A percentile compares a stretch with the other conserved stretches of the same genome.
Evolutionary conservation across 2,329 filamentous ascomycete genomes (phyloP).

Genomic region (Calonectria henricotiae): DNA sequence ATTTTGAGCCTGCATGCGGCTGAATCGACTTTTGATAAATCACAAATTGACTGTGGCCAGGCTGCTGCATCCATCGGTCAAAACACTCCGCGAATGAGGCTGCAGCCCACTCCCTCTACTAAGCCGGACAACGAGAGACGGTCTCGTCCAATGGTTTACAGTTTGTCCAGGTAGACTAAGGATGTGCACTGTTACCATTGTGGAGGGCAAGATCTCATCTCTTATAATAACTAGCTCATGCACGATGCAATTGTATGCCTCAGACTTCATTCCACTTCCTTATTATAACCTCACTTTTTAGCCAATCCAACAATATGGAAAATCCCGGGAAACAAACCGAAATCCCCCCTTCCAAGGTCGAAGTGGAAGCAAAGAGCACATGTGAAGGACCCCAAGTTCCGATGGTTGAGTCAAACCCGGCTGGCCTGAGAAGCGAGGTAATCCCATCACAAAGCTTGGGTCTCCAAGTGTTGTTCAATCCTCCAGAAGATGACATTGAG

Average conservation of each 20-base stretch:
- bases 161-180: not conserved
- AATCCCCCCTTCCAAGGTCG: not conserved
- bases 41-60: not conserved
- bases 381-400: not conserved
- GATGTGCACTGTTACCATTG: not conserved
- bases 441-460: conserved; percentile 25
- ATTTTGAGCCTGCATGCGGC: not conserved
- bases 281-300: not conserved
- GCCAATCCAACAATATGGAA: not conserved
- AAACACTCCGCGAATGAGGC: conserved; percentile 1
- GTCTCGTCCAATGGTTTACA: not conserved
- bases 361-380: not conserved
- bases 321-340: not conserved
- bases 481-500: conserved; percentile 17
- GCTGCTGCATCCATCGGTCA: not conserved
- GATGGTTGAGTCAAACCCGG: not conserved
- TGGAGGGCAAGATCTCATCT: not conserved
- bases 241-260: not conserved
- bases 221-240: not conserved
- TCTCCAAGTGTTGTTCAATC: conserved; percentile 20
- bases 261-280: not conserved
- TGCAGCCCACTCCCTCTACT: conserved; percentile 2
- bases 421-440: not conserved
- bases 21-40: not conserved
- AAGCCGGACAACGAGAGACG: not conserved